phyloP scores from a whole-genome alignment of 2,329 filamentous ascomycete species.

The Colletotrichum sp. region DNA sequence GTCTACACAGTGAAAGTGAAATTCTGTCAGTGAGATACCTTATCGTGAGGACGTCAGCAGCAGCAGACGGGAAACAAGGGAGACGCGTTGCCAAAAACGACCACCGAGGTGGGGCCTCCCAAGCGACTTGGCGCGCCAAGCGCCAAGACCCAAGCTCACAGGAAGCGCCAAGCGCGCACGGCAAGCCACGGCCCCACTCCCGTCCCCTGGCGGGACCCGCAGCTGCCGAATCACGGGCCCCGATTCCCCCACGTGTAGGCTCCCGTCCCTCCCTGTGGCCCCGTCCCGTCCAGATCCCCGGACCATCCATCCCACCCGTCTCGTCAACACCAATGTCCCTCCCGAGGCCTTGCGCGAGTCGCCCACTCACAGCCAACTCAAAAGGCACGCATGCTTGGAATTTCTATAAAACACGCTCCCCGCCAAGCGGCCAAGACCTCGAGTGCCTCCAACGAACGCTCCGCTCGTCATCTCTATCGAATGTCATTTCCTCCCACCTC shows the following conservation, averaged over 20 bases:
- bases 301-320: not conserved
- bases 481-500: not conserved
- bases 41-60: not conserved
- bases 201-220: not conserved
- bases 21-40: not conserved
- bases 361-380: not conserved
- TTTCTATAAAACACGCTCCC: constrained; percentile 9
- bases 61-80: not conserved
- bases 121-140: constrained; percentile 15
- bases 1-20: not conserved
- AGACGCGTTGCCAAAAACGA: not conserved
- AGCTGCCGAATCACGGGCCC: constrained; percentile 11
- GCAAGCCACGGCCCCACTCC: not conserved
- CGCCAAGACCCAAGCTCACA: not conserved
- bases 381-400: not conserved
- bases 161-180: constrained; percentile 4
- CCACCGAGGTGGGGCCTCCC: not conserved
- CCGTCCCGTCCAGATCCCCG: not conserved
- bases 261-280: constrained; percentile 6
- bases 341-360: not conserved
- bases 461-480: not conserved
- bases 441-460: not conserved
- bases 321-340: not conserved
- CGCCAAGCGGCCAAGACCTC: constrained; percentile 18
- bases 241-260: constrained; percentile 14